phyloP scores from a whole-genome alignment of 2,329 filamentous ascomycete genomes.

The Penicillium sp. region DNA sequence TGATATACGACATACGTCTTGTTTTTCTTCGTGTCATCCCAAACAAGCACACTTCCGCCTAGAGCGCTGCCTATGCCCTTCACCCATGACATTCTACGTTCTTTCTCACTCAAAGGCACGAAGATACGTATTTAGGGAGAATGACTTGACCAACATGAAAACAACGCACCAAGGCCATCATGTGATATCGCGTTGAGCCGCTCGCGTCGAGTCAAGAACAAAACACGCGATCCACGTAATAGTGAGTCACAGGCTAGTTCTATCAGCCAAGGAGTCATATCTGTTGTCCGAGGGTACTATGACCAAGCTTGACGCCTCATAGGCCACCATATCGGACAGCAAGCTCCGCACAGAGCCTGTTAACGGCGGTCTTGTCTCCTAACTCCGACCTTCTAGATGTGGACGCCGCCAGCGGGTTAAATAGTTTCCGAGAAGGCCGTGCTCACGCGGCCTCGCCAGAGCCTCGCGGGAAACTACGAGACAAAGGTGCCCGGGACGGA shows the following conservation, averaged over 20 bases:
- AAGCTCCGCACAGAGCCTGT: neutral
- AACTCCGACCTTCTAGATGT: conserved; percentile 5
- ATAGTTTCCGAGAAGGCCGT: neutral
- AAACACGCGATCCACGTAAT: neutral
- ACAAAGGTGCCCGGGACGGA: neutral
- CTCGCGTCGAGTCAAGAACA: neutral
- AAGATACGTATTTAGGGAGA: neutral
- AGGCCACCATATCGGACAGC: neutral
- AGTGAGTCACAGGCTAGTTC: conserved; percentile 1
- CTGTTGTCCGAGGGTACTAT: neutral
- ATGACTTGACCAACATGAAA: neutral
- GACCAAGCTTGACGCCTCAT: neutral
- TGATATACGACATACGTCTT: neutral
- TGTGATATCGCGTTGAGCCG: conserved; percentile 6
- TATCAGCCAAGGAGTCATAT: neutral
- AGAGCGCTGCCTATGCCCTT: neutral
- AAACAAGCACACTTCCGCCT: neutral
- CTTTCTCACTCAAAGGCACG: neutral
- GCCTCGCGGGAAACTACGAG: neutral
- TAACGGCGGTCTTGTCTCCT: conserved; percentile 1
- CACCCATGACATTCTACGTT: neutral
- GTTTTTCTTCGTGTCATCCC: neutral
- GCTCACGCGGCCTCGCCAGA: neutral
- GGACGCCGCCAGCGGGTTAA: conserved; percentile 1
- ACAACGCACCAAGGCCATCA: neutral